Base-by-base conservation (phyloP, 2,329 filamentous ascomycete species). In the Cryphonectria radicalis region DNA sequence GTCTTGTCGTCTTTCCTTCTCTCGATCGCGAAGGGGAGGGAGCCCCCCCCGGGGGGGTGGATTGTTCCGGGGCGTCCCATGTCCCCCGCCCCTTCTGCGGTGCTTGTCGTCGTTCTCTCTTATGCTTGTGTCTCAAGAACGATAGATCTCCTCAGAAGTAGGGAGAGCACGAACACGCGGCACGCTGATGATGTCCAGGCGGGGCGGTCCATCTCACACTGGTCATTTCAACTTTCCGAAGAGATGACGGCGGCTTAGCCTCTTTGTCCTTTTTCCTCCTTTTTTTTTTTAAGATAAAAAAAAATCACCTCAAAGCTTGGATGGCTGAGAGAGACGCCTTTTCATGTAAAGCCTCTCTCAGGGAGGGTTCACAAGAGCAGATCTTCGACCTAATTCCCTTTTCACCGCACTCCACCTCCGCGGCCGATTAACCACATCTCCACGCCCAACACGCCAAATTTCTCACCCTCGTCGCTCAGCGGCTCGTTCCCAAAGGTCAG, bases 401-500 rank as follows among this genome's bases (percentile, higher is more conserved):
- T 32, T 72, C 64, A 72, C 28, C 68, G 71, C 63, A 65, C 40
- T 10, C 65, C 65, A 32, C 66, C 66, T 40, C 71, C 66, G 8
- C 80, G 82, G 7, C 96, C 95, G 76, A 98, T 88, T 78, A 93
- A 94, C 96, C 96, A 99, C 14, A 98, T 82, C 82, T 99, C 96
- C 1, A 98, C 93, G 1, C 94, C 95, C 43, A 98, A 79, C 17
- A 99, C 89, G 72, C 94, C 93, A 78, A 98, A 99, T 80, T 97
- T 97, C 73, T 91, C 90, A 0, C 95, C 96, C 77, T 97, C 93
- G 69, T 98, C 95, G 77, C 95, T 98, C 67, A 99, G 83, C 13
- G 93, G 91, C 83, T 98, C 95, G 76, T 99, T 99, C 0, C 94
- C 94, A 82, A 98, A 99, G 0, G 96, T 99, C 73, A 93, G 91